These are phyloP conservation scores for Xanthoceras sorbifolium DNA, from an alignment of 345 rosid genomes.

Conservation along the genomic window DNA sequence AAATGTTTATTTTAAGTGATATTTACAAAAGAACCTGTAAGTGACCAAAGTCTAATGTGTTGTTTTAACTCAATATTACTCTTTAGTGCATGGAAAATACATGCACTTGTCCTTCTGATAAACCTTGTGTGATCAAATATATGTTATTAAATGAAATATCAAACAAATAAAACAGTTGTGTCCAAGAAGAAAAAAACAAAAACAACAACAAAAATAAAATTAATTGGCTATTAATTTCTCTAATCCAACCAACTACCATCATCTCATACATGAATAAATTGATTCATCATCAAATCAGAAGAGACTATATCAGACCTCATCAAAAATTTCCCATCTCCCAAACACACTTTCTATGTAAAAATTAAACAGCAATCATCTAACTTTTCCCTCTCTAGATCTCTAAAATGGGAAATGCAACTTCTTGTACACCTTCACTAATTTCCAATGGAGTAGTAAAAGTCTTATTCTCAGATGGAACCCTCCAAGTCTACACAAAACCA, in stretches of 20 bases:
- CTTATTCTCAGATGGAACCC: conserved; percentile 31
- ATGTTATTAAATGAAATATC: neutral
- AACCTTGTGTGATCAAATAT: neutral
- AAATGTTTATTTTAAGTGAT: too few species aligned
- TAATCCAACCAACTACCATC: conserved; percentile 20
- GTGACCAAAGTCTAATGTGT: too few species aligned
- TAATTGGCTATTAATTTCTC: conserved; percentile 16
- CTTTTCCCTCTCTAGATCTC: neutral
- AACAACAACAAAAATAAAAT: neutral
- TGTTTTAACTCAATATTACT: neutral
- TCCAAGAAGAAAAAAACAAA: neutral
- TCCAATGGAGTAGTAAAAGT: conserved; percentile 33
- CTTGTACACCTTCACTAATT: conserved; percentile 49
- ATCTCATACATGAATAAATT: neutral
- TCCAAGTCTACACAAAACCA: conserved; percentile 42
- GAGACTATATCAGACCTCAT: neutral
- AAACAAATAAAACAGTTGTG: neutral
- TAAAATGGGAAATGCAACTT: conserved; percentile 55
- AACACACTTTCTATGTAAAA: neutral
- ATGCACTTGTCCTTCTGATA: neutral
- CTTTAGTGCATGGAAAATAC: neutral
- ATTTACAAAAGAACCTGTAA: too few species aligned
- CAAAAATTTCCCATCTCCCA: neutral
- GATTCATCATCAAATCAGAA: conserved; percentile 1
- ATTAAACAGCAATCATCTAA: neutral